A percentile compares a stretch with the other conserved stretches of the same genome.
phyloP scores from a whole-genome alignment of 345 rosid species.

The Dovyalis caffra region DNA sequence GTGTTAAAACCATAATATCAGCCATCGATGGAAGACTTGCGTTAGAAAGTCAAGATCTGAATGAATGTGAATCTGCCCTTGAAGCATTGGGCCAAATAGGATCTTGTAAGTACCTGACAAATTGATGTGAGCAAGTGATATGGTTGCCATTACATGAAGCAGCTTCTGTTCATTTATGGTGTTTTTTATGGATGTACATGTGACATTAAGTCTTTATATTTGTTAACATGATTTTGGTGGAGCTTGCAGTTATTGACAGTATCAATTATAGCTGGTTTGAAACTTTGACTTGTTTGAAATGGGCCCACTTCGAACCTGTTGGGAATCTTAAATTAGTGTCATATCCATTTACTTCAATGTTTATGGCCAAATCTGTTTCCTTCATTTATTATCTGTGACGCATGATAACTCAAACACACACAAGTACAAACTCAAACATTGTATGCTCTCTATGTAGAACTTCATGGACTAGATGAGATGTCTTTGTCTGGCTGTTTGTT shows the following conservation, averaged over 20 bases:
- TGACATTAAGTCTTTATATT: neutral
- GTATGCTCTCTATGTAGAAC: no score
- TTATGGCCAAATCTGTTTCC: no score
- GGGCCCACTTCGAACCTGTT: no score
- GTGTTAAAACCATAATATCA: conserved; percentile 56
- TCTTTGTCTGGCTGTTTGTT: no score
- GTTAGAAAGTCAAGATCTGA: conserved; percentile 42
- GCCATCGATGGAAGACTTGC: conserved; percentile 64
- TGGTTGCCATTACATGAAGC: neutral
- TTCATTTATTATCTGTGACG: no score
- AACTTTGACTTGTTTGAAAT: no score
- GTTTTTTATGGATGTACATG: neutral
- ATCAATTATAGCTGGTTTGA: no score
- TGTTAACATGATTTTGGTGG: neutral
- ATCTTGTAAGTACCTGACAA: conserved; percentile 52
- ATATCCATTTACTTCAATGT: no score
- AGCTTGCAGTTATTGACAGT: neutral
- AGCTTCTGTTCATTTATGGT: neutral
- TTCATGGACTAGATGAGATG: no score
- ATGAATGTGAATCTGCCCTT: conserved; percentile 75
- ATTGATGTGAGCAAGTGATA: conserved; percentile 1
- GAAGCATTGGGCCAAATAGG: conserved; percentile 93
- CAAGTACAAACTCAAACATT: no score
- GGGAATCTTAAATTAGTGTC: no score
- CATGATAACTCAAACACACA: no score